Evolutionary conservation across 2,329 filamentous ascomycete species (phyloP), one percentile per base, ranked within the genome.

Genomic region (Ophiocordyceps australis): DNA sequence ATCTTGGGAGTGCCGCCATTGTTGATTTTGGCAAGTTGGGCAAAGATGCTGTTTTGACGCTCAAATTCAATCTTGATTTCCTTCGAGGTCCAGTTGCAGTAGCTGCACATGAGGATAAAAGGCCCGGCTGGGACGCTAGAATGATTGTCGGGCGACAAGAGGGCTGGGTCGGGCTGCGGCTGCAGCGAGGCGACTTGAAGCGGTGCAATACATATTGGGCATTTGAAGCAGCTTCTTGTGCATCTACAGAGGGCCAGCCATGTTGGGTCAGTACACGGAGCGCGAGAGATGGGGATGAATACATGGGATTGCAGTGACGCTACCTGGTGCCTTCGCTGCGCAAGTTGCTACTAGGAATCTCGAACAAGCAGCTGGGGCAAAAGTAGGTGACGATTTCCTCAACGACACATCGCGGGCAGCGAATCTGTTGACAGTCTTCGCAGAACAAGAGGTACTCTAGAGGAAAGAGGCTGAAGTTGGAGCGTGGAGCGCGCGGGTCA

Each of bases 321-420:
- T 62, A 91, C 82, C 83, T 73, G 52, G 93, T 94, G 22, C 85
- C 85, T 43, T 98, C 89, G 39, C 74, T 80, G 52, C 86, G 83
- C 23, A 95, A 70, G 42, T 82, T 83, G 43, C 81, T 92, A 47
- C 79, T 92, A 5, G 86, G 83, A 17, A 93, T 86, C 51, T 98
- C 89, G 42, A 98, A 95, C 30, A 98, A 55, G 47, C 89, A 98
- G 46, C 73, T 86, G 5, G 89, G 89, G 42, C 89, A 98, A 52
- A 81, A 98, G 62, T 83, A 94, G 28, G 81, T 89, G 24, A 92
- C 74, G 28, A 93, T 83, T 54, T 98, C 89, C 46, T 98, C 89
- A 24, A 75, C 69, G 28, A 91, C 79, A 44, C 89, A 98, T 54
- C 83, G 65, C 5, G 82, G 80, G 46, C 89, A 98, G 38, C 89